These are phyloP conservation scores for Marasmius tenuissimus DNA, from an alignment of 1,284 basidiomycete genomes.

Conservation along the genomic window DNA sequence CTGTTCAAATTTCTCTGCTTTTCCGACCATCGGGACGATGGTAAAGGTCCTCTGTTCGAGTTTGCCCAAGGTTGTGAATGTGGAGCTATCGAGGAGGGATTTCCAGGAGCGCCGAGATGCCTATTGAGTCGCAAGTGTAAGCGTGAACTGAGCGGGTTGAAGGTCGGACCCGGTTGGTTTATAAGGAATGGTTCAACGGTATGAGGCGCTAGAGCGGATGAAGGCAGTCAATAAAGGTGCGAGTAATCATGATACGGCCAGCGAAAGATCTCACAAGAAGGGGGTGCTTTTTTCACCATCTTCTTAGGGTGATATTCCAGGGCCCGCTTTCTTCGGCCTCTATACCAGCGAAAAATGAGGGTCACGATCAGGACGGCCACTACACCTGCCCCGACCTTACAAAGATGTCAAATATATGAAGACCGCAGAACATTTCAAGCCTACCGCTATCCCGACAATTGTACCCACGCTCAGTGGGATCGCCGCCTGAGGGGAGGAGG, in stretches of 20 bases:
- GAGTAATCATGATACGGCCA: too few relatives aligned
- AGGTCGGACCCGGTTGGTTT: too few relatives aligned
- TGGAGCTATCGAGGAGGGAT: too few relatives aligned
- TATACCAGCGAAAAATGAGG: neutral
- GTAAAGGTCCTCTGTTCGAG: neutral
- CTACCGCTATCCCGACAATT: slow-evolving; percentile 8
- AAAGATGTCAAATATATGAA: neutral
- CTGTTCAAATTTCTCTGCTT: neutral
- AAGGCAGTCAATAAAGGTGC: too few relatives aligned
- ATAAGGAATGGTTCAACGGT: too few relatives aligned
- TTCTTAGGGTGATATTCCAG: too few relatives aligned
- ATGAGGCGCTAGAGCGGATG: too few relatives aligned
- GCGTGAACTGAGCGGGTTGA: neutral
- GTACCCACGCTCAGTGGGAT: neutral
- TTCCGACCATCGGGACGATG: neutral
- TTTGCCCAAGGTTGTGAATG: neutral
- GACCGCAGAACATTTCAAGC: neutral
- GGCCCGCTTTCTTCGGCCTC: neutral
- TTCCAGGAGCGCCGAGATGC: neutral
- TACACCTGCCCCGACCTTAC: neutral
- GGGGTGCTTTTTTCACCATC: neutral
- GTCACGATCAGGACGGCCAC: neutral
- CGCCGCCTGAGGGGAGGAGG: neutral
- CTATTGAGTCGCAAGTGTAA: neutral
- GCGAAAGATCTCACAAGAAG: too few relatives aligned